phyloP scores from a whole-genome alignment of 139 green algal genomes.

The Gonium pectorale region DNA sequence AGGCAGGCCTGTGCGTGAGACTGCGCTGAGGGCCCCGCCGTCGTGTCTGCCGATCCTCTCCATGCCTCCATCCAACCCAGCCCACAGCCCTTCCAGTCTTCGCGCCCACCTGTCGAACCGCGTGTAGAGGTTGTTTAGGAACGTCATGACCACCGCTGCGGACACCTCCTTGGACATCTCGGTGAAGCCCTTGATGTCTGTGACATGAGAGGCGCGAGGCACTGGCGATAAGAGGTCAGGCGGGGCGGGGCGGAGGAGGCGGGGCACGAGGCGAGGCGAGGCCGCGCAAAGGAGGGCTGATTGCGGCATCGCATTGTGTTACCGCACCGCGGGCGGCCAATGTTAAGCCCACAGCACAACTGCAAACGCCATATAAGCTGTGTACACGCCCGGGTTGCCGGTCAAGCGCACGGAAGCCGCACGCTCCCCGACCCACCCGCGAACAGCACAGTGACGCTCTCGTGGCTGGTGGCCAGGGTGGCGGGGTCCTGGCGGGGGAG shows the following conservation, averaged over 20 bases:
- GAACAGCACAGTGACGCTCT: slow-evolving; percentile 47
- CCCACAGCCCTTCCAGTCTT: too few species aligned
- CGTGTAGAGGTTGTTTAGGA: slow-evolving; percentile 68
- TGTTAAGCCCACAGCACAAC: not conserved
- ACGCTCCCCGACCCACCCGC: not conserved
- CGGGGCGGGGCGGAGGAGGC: not conserved
- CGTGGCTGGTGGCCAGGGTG: slow-evolving; percentile 44
- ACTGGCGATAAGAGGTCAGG: not conserved
- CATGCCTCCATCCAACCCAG: too few species aligned
- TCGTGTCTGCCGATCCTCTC: too few species aligned
- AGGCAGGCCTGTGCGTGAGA: too few species aligned
- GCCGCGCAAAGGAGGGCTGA: not conserved
- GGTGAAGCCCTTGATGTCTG: slow-evolving; percentile 67
- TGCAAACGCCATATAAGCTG: not conserved
- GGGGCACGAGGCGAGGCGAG: not conserved
- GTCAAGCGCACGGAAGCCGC: not conserved
- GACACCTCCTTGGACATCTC: slow-evolving; percentile 58
- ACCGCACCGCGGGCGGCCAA: too few species aligned
- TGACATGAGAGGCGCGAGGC: not conserved
- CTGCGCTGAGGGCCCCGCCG: too few species aligned
- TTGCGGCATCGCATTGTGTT: not conserved
- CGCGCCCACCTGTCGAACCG: slow-evolving; percentile 34
- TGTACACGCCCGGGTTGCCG: not conserved
- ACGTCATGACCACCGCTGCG: slow-evolving; percentile 59
- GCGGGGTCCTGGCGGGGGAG: slow-evolving; percentile 9